Conservation (phyloP, 2,329 filamentous ascomycete species). For the Hirsutella rhossiliensis region DNA sequence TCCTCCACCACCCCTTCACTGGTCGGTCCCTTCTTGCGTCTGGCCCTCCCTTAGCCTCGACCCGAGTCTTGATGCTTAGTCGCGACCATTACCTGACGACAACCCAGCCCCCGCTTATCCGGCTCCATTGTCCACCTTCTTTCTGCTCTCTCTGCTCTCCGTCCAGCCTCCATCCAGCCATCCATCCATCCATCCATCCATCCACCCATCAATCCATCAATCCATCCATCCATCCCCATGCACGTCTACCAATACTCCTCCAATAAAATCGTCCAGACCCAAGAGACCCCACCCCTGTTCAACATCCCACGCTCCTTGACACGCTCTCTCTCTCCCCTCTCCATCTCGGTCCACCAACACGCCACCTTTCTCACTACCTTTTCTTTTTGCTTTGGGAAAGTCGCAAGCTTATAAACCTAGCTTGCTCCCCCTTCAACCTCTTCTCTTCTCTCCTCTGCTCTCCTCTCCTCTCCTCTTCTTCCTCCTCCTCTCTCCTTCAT, state of each 20-base stretch:
- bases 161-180: not conserved
- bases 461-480: not conserved
- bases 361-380: not conserved
- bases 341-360: not conserved
- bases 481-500: not conserved
- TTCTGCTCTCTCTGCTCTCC: no score
- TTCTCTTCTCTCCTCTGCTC: not conserved
- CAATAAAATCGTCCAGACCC: no score
- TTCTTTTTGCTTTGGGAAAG: not conserved
- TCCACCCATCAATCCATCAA: no score
- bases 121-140: no score
- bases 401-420: not conserved
- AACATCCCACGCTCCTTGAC: no score
- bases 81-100: not conserved
- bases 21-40: not conserved
- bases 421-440: not conserved
- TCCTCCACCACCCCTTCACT: no score
- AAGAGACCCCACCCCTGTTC: no score
- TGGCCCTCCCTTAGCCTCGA: not conserved
- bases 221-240: no score
- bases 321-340: no score
- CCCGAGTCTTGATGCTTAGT: not conserved
- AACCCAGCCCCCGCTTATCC: not conserved
- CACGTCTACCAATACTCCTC: no score
- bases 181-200: not conserved